Base-by-base conservation (phyloP, 2,329 filamentous ascomycete species). In the Fusarium burgessii region DNA sequence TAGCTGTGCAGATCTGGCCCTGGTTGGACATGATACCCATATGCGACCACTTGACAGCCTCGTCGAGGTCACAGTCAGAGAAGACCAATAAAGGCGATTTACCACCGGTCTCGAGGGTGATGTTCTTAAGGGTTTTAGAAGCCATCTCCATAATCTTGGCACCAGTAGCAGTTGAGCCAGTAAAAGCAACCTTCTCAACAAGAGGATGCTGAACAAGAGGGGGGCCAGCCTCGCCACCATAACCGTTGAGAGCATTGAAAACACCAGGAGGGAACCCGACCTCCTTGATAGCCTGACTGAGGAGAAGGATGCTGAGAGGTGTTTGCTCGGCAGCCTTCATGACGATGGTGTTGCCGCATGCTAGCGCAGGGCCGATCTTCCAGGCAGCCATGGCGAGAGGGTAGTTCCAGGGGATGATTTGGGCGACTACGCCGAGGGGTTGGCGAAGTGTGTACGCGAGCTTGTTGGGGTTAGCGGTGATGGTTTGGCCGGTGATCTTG, bases 361-460 rank as follows among this genome's bases (percentile, higher is more conserved):
- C 90, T 72, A 93, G 84, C 51, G 91, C 91, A 35, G 91, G 91
- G 54, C 87, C 90, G 71, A 93, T 89, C 88, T 95, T 95, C 93
- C 93, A 95, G 58, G 87, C 87, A 79, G 86, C 87, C 91, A 94
- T 94, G 75, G 92, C 87, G 33, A 94, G 84, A 7, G 92, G 92
- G 84, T 93, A 94, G 85, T 94, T 94, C 92, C 92, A 94, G 59
- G 93, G 93, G 75, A 95, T 94, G 77, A 95, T 94, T 80, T 95
- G 92, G 75, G 90, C 93, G 78, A 92, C 93, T 50, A 93, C 91
- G 77, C 91, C 91, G 66, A 91, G 84, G 10, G 76, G 76, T 55
- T 77, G 74, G 17, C 76, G 73, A n/a, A 89, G 77, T 62, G 92
- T 93, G 84, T 95, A 95, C 82, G 92, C 91, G 82, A 95, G 93